phyloP scores from a whole-genome alignment of 1,139 yeast genomes.

The Pichia sp. region DNA sequence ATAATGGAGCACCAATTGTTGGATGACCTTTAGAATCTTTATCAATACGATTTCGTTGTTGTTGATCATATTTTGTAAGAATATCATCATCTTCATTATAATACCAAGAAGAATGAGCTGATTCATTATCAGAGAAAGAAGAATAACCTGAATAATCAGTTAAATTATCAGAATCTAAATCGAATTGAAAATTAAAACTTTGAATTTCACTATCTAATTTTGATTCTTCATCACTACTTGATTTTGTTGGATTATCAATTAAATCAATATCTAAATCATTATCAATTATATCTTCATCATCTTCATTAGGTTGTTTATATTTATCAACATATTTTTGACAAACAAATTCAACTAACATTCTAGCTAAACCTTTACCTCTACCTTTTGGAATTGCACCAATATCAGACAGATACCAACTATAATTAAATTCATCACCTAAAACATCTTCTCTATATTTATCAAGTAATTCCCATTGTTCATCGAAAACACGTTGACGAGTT shows the following conservation, averaged over 20 bases:
- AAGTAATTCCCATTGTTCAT: slow-evolving; percentile 53
- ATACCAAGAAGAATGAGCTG: slow-evolving; percentile 31
- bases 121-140: slow-evolving; percentile 27
- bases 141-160: slow-evolving; percentile 32
- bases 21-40: slow-evolving; percentile 5
- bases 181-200: slow-evolving; percentile 29
- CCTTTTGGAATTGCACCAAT: slow-evolving; percentile 57
- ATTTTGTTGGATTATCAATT: neutral
- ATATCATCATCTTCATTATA: slow-evolving; percentile 30
- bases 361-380: slow-evolving; percentile 59
- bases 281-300: slow-evolving; percentile 21
- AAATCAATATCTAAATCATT: slow-evolving; percentile 9
- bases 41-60: slow-evolving; percentile 18
- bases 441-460: slow-evolving; percentile 38
- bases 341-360: slow-evolving; percentile 51
- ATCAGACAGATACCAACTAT: slow-evolving; percentile 55
- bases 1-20: slow-evolving; percentile 30
- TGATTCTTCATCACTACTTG: slow-evolving; percentile 24
- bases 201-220: slow-evolving; percentile 29
- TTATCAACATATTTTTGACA: slow-evolving; percentile 30
- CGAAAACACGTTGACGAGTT: slow-evolving; percentile 51
- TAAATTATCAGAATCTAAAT: slow-evolving; percentile 28
- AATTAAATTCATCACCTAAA: slow-evolving; percentile 33
- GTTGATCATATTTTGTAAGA: slow-evolving; percentile 28
- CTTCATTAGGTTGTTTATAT: slow-evolving; percentile 20